Base-by-base conservation (phyloP, 2,329 filamentous ascomycete species). In the Bertia moriformis region DNA sequence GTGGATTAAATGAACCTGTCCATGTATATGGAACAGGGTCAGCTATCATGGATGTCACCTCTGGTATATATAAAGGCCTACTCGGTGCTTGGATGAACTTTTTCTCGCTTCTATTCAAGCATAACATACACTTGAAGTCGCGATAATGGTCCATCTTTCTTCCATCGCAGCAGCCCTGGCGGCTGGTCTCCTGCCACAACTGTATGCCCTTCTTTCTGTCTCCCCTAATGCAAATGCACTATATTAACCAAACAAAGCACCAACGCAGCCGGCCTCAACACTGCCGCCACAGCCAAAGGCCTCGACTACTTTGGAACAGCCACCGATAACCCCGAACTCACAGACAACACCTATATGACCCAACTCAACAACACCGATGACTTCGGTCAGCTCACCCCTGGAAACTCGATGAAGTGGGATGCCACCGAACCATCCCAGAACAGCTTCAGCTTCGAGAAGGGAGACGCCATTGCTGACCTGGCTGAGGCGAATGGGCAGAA, bases 381-480 rank as follows among this genome's bases (percentile, higher is more conserved):
- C 40, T 76, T 73, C 46, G 70, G 68, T 14, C 64, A 71, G 47
- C 58, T 70, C 24, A 73, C 69, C n/a, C 41, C 43, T 4, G 40
- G 41, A 24, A 45, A 45, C 0, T 65, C 67, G 0, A 61, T 37
- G 2, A 24, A 32, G 59, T 74, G 66, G 67, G 61, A 67, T 44
- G 56, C 62, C 44, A 69, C 59, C 24, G 70, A 76, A 53, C 67
- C 68, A 2, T 43, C 59, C 15, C 62, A 59, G 37, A 59, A 58
- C 36, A 53, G 59, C 39, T 76, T 74, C 59, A 66, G 66, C 48
- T 74, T 60, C 50, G 63, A 63, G 10, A 55, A 60, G 2, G 69
- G 65, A 30, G 65, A 72, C 19, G 50, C 53, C 14, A 51, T 61
- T 27, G 45, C 57, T 22, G 45, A 54, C 30, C 50, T 59, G 27